Evolutionary conservation across 2,329 filamentous ascomycete species (phyloP).

Genomic region (Fusarium anguioides): DNA sequence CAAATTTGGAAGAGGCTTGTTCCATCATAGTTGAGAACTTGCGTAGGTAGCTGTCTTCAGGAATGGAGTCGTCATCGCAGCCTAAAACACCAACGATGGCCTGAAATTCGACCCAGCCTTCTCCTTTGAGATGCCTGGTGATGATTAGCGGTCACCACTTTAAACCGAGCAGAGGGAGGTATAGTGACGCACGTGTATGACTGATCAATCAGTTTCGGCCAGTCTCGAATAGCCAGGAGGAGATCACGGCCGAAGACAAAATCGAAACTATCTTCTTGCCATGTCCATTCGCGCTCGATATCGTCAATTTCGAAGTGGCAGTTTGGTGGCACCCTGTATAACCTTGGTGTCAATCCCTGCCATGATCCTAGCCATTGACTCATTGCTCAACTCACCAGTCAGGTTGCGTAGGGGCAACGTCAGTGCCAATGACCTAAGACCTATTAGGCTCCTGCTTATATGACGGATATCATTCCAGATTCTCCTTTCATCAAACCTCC

Average conservation of each 20-base stretch:
- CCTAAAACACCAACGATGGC: slow-evolving; percentile 41
- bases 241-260: slow-evolving; percentile 50
- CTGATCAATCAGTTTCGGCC: slow-evolving; percentile 49
- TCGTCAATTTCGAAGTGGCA: slow-evolving; percentile 53
- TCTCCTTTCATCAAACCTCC: not conserved
- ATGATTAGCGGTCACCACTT: not conserved
- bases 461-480: not conserved
- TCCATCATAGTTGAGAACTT: slow-evolving; percentile 46
- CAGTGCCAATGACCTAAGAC: slow-evolving; percentile 33
- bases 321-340: slow-evolving; percentile 53
- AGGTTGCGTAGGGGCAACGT: slow-evolving; percentile 39
- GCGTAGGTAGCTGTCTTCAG: slow-evolving; percentile 37
- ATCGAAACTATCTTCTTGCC: slow-evolving; percentile 52
- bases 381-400: slow-evolving; percentile 23
- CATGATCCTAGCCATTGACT: not conserved
- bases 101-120: slow-evolving; percentile 39
- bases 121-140: slow-evolving; percentile 22
- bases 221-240: slow-evolving; percentile 47
- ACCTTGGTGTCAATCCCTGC: not conserved
- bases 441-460: not conserved
- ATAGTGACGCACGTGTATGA: slow-evolving; percentile 44
- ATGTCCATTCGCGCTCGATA: slow-evolving; percentile 51
- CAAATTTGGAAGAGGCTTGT: slow-evolving; percentile 43
- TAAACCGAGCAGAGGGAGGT: accelerated
- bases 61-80: slow-evolving; percentile 39